Evolutionary conservation across 1,139 yeast species (phyloP), one percentile per base, ranked within the genome.

Genomic region (Saccharomyces hybrid): DNA sequence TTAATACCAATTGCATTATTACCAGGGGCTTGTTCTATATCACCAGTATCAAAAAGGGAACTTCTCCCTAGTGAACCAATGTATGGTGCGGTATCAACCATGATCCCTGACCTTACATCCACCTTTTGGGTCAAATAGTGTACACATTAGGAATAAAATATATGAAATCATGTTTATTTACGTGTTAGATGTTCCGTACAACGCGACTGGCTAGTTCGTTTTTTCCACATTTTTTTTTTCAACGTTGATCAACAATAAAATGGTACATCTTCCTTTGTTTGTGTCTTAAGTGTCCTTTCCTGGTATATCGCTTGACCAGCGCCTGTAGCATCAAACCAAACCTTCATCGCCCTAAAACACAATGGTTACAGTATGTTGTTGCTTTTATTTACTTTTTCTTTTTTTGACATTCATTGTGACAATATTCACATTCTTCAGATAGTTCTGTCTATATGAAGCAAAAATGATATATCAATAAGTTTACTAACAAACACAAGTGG

Each of bases 351-450:
- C 23, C 16, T 25, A 20, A 28, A 27, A 48, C 48, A 47, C 30
- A n/a, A 59, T 59, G 62, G 62, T 55, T 54, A 57, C 60, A 52
- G 62, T 59, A 59, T 57, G 61, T 53, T 34, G 25, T 27, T 31
- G 34, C 16, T 30, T 23, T 4, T 14, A 44, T 7, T 25, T n/a
- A 27, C 13, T 5, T 34, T 38, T 9, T 38, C 8, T 20, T 20
- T 38, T 38, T 38, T 9, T 26, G 42, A 7, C 42, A 8, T 16
- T 38, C 23, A 38, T 16, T 38, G 23, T 38, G 23, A 11, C 42
- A 14, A 14, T 38, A 9, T 16, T 20, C 44, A 38, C 25, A 5
- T 20, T 38, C 7, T 9, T 38, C 13, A 9, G n/a, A 16, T 16
- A 25, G 20, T 38, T 14, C 20, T 16, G 25, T 16, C 6, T 16